Conservation (phyloP, 345 rosid genomes). For the Xanthoceras sorbifolium region DNA sequence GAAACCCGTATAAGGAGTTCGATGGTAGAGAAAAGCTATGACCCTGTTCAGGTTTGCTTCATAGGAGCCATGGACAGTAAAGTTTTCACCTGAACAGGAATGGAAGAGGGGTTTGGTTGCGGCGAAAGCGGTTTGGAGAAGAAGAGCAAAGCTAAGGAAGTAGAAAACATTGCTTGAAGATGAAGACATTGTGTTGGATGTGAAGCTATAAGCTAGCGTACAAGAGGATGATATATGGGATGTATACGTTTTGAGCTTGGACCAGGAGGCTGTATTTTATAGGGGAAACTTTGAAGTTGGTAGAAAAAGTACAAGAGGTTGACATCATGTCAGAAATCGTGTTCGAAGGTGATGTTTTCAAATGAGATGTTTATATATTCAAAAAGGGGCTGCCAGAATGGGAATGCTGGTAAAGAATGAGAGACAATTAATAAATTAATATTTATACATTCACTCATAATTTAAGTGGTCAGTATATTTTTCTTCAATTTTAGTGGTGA, state of each 20-base stretch:
- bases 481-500: no score
- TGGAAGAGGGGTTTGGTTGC: constrained; percentile 39
- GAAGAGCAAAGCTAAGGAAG: constrained; percentile 10
- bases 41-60: constrained; percentile 47
- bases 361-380: no score
- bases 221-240: no score
- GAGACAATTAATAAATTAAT: no score
- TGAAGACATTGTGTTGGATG: constrained; percentile 28
- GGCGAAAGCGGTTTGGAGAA: constrained; percentile 27
- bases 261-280: no score
- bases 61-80: constrained; percentile 39
- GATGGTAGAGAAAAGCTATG: constrained; percentile 34
- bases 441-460: no score
- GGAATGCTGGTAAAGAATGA: no score
- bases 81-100: constrained; percentile 47
- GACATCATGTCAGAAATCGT: neutral
- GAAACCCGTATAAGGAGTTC: constrained; percentile 53
- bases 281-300: neutral
- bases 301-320: neutral
- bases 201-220: no score
- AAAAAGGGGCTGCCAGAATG: no score
- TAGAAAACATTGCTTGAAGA: neutral
- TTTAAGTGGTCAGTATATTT: no score
- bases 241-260: no score
- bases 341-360: no score